Evolutionary conservation across 108 stramenopile genomes (phyloP).

Genomic region (Fragilariopsis cylindrus): DNA sequence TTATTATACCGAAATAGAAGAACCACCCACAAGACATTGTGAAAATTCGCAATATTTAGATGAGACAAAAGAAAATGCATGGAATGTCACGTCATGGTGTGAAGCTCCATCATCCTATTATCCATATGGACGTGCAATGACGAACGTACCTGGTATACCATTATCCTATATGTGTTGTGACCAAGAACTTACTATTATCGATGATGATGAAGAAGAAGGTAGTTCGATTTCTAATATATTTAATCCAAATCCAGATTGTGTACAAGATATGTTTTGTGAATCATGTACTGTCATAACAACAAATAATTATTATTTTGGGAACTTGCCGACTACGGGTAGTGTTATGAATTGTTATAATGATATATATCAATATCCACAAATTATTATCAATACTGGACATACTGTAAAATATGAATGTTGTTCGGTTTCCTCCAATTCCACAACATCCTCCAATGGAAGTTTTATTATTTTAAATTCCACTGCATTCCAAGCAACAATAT

Average conservation of each 20-base stretch:
- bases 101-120: background rate
- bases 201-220: background rate
- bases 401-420: constrained; percentile 5
- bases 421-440: background rate
- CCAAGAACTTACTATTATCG: no score
- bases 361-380: background rate
- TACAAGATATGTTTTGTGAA: background rate
- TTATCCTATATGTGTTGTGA: background rate
- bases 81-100: background rate
- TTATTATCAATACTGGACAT: background rate
- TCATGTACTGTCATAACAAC: background rate
- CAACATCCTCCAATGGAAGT: no score
- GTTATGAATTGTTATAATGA: constrained; percentile 7
- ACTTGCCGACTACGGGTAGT: background rate
- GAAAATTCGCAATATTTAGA: background rate
- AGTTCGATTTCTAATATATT: background rate
- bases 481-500: background rate
- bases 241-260: background rate
- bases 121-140: background rate
- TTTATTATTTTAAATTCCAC: background rate
- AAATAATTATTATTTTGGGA: background rate
- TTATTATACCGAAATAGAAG: background rate
- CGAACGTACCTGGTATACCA: background rate
- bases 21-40: background rate
- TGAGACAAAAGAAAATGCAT: background rate